These are phyloP conservation scores for Lagerstroemia speciosa DNA, from an alignment of 345 rosid genomes.

Conservation along the genomic window DNA sequence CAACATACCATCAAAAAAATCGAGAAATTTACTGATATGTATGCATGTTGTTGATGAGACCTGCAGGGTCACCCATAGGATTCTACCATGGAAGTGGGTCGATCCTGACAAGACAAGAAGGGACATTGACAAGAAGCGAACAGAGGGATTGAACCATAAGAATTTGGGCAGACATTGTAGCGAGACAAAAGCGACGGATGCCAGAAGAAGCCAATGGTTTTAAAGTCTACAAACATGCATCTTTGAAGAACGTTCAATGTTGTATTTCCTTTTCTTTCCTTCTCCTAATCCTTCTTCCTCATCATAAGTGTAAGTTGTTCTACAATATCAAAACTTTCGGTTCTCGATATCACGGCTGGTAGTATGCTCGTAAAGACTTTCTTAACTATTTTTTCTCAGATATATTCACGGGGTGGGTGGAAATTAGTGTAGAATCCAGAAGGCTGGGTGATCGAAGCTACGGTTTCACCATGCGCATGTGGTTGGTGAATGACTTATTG, in stretches of 20 bases:
- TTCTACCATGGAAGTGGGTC: conserved; percentile 1
- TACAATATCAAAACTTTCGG: background rate
- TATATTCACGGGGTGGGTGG: no score
- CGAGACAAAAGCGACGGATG: conserved; percentile 16
- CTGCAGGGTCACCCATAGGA: background rate
- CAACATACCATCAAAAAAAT: no score
- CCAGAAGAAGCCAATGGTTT: conserved; percentile 27
- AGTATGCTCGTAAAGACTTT: no score
- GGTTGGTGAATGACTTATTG: no score
- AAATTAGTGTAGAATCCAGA: no score
- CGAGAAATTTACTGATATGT: no score
- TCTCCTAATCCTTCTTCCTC: background rate
- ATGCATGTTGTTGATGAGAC: background rate
- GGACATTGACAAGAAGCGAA: conserved; percentile 5
- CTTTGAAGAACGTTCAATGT: conserved; percentile 39
- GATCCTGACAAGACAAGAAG: conserved; percentile 3
- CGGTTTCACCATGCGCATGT: no score
- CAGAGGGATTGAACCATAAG: background rate
- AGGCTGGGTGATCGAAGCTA: no score
- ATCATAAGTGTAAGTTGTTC: background rate
- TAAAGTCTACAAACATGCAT: conserved; percentile 11
- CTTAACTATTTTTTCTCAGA: no score
- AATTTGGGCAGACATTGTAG: conserved; percentile 2
- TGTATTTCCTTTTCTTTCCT: background rate
- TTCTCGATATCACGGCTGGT: no score